Evolutionary conservation across 2,329 filamentous ascomycete species (phyloP).

Genomic region (Epichloe baconii): DNA sequence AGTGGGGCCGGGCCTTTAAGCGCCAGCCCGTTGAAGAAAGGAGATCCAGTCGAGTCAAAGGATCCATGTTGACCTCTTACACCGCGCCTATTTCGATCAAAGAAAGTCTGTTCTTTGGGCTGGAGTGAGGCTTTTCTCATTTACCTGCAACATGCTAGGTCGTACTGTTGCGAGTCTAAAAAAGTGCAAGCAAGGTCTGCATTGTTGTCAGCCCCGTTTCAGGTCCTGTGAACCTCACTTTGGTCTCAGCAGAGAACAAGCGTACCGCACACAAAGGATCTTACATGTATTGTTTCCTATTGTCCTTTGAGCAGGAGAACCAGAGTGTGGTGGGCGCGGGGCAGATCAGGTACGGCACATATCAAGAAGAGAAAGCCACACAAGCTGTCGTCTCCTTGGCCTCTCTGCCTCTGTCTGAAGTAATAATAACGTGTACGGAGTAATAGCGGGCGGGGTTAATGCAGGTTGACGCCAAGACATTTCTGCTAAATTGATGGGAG

Average conservation of each 20-base stretch:
- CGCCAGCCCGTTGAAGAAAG: neutral
- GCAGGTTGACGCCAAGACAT: no score
- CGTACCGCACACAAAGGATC: neutral
- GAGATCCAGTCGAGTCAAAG: neutral
- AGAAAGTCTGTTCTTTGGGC: neutral
- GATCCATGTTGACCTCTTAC: neutral
- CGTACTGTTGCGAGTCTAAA: neutral
- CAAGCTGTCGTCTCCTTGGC: neutral
- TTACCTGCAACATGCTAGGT: neutral
- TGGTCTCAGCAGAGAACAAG: neutral
- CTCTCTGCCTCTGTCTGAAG: no score
- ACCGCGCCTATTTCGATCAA: neutral
- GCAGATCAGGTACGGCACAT: neutral
- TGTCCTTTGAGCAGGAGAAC: neutral
- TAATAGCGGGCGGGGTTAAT: no score
- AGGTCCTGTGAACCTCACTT: neutral
- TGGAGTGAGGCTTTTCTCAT: neutral
- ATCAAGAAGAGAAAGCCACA: neutral
- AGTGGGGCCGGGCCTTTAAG: neutral
- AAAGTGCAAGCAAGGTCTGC: neutral
- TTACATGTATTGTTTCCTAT: neutral
- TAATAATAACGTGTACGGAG: no score
- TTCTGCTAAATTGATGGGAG: neutral
- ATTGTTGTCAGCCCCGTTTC: neutral
- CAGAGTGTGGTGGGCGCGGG: neutral